Evolutionary conservation across 257 asterid genomes (phyloP), one percentile per base, ranked within the genome.

Genomic region (Plantago major): DNA sequence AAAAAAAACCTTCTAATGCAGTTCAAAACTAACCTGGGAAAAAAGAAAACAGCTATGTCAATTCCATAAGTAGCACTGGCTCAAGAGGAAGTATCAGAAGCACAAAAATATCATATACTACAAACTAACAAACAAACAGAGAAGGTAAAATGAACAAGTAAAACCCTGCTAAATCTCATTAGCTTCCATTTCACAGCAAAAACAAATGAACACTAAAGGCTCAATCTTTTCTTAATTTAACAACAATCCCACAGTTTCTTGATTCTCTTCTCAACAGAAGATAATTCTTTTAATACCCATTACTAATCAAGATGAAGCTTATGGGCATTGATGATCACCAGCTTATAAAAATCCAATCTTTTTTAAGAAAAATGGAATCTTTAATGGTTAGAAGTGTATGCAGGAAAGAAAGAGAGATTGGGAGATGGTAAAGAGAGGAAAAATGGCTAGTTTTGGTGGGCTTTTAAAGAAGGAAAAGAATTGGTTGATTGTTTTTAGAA

Each of bases 91-190:
- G 58, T 19, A 5, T 18, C 28, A 15, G 69, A 64, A 69, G 64
- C 69, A 56, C 53, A 48, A 62, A 69, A 10, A 37, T 15, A 69
- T 46, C 55, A 57, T n/a, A 12, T 15, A 60, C 58, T 56, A 51
- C 45, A 28, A 42, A 58, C 59, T 46, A 63, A 49, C 43, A 66
- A 66, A 46, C 30, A 69, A 44, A 13, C 28, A 48, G 33, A 56
- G 58, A 38, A 62, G 60, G 42, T 22, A 54, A 70, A 56, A 54
- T 48, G 47, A 19, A 56, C 42, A 60, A 57, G 47, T 13, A 59
- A 71, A 52, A 48, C 56, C 46, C 74, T 73, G 75, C 67, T 75
- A 72, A 71, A 81, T 73, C 75, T 81, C 88, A 71, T 78, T 58
- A 40, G 82, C 84, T 65, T 81, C 84, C 84, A 81, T 81, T 67